Base-by-base conservation (phyloP, 2,329 filamentous ascomycete species). In the Monascus ruber region DNA sequence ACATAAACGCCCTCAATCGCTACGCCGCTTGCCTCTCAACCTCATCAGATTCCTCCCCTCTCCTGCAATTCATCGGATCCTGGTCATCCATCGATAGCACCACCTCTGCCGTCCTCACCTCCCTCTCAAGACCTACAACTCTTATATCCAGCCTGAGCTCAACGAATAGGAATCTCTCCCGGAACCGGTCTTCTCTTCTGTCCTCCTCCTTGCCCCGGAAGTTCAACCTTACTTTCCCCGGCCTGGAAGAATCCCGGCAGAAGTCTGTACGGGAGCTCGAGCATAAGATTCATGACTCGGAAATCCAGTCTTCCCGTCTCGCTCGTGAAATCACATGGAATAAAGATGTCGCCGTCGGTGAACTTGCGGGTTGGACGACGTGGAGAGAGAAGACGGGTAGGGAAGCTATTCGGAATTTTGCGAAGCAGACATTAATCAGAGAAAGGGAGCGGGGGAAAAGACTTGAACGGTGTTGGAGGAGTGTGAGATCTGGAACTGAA, bases 321-420 rank as follows among this genome's bases (percentile, higher is more conserved):
- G 81, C 82, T 0, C 77, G 77, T 37, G 91, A 98, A 62, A 68
- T 98, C 40, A 71, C 86, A 36, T 94, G 91, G 60, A 94, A 88
- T 35, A 89, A 95, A 64, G 85, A 93, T 60, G 86, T 89, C 9
- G 89, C 96, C 24, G 89, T 93, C 5, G 74, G 79, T 1, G 91
- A 98, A 65, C 63, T 98, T 40, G 91, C 91, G 1, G 87, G 85
- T 10, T 98, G 91, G 86, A 88, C 94, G 54, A 86, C 93, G 32
- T 77, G 87, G 66, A 79, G 94, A 54, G 85, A 86, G 48, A 77
- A 76, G 52, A 78, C 85, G 65, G 87, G 84, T 1, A 70, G 79
- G 44, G 75, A 75, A 42, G 84, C 85, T 26, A 75, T 95, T 44
- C 77, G 73, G 47, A 79, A 86, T 35, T 76, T 94, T 50, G 89